phyloP scores from a whole-genome alignment of 2,329 filamentous ascomycete genomes.

The Fusarium secorum region DNA sequence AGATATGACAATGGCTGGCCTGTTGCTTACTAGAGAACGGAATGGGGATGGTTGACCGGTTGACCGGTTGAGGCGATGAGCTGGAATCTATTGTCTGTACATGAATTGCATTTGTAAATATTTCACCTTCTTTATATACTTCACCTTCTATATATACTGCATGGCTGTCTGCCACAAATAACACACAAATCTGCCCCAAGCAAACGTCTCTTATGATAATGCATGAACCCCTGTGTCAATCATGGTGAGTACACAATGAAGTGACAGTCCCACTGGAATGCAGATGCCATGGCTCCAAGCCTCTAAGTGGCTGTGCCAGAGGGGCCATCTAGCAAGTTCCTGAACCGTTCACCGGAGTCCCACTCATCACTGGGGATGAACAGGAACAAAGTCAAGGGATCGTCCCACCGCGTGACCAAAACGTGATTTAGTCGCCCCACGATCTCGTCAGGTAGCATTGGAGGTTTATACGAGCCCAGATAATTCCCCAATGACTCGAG shows the following conservation, averaged over 20 bases:
- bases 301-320: no score
- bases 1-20: slow-evolving; percentile 44
- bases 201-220: accelerated
- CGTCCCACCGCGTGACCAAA: neutral
- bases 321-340: no score
- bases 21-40: slow-evolving; percentile 37
- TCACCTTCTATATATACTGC: neutral
- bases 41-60: accelerated
- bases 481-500: slow-evolving; percentile 6
- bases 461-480: neutral
- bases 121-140: slow-evolving; percentile 4
- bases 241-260: accelerated
- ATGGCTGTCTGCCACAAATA: neutral
- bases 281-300: neutral
- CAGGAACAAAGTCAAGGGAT: neutral
- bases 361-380: neutral
- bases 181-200: neutral
- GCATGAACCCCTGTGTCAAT: accelerated
- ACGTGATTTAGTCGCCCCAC: neutral
- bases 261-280: neutral
- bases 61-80: neutral
- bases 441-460: neutral
- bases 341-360: no score
- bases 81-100: neutral
- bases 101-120: slow-evolving; percentile 14